Evolutionary conservation across 2,329 filamentous ascomycete genomes (phyloP).

Genomic region (Xylariaceae sp.): DNA sequence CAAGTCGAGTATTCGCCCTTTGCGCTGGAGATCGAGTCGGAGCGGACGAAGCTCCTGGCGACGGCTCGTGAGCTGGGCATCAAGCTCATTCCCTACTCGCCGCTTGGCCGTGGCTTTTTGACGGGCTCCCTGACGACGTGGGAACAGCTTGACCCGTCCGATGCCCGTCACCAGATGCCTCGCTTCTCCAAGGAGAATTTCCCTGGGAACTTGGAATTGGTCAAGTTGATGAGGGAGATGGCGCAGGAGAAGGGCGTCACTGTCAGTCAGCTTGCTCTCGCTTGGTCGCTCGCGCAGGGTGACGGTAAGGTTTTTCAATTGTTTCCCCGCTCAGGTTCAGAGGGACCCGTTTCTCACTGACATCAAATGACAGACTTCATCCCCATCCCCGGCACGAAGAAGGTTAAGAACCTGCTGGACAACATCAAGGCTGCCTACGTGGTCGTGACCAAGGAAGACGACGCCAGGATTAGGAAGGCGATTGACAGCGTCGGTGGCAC

Average conservation of each 20-base stretch:
- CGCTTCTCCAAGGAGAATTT: slow-evolving; percentile 45
- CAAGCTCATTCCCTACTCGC: slow-evolving; percentile 49
- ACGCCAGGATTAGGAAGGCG: slow-evolving; percentile 32
- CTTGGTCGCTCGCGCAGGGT: slow-evolving; percentile 48
- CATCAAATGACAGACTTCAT: slow-evolving; percentile 42
- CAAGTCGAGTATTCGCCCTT: slow-evolving; percentile 51
- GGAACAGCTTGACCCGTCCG: slow-evolving; percentile 39
- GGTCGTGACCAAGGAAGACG: slow-evolving; percentile 33
- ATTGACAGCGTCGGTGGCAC: slow-evolving; percentile 29
- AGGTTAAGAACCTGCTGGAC: slow-evolving; percentile 30
- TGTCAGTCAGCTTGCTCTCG: slow-evolving; percentile 46
- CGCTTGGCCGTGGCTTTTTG: slow-evolving; percentile 50
- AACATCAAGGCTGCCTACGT: slow-evolving; percentile 32
- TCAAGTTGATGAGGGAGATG: slow-evolving; percentile 25
- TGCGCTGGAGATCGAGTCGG: slow-evolving; percentile 52
- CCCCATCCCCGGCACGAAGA: slow-evolving; percentile 34
- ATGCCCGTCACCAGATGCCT: slow-evolving; percentile 37
- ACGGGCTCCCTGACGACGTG: slow-evolving; percentile 41
- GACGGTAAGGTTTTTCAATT: slow-evolving; percentile 26
- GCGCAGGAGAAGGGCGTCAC: slow-evolving; percentile 36
- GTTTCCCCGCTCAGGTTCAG: background rate
- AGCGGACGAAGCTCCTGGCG: slow-evolving; percentile 40
- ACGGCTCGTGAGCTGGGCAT: slow-evolving; percentile 50
- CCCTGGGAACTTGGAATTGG: slow-evolving; percentile 39
- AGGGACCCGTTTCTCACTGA: slow-evolving; percentile 36